Evolutionary conservation across 2,329 filamentous ascomycete species (phyloP).

Genomic region (Epichloe uncinata): DNA sequence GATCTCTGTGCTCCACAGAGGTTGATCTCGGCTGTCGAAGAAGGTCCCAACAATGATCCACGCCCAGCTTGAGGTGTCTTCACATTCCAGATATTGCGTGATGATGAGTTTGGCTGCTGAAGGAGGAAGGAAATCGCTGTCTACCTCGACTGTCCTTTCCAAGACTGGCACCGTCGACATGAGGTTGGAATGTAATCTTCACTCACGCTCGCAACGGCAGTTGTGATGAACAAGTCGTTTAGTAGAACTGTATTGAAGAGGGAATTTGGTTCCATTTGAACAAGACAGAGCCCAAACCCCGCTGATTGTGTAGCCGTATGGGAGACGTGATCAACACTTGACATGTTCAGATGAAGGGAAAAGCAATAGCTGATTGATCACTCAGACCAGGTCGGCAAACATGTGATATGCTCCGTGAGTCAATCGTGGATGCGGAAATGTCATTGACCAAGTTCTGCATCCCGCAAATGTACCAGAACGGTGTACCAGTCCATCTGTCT

Average conservation of each 20-base stretch:
- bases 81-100: constrained; percentile 26
- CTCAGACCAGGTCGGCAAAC: neutral
- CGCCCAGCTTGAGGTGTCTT: constrained; percentile 25
- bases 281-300: neutral
- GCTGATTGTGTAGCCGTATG: neutral
- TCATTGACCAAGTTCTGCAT: neutral
- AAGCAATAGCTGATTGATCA: neutral
- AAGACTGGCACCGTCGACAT: constrained; percentile 10
- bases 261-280: neutral
- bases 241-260: neutral
- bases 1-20: constrained; percentile 34
- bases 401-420: neutral
- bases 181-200: neutral
- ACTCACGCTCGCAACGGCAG: neutral
- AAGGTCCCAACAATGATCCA: constrained; percentile 35
- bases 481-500: neutral
- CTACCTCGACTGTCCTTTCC: constrained; percentile 15
- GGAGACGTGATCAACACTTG: neutral
- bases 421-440: neutral
- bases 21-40: constrained; percentile 26
- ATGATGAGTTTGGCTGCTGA: constrained; percentile 33
- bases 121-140: constrained; percentile 23
- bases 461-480: neutral
- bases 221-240: neutral
- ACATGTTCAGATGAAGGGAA: neutral